Percentiles rank a stretch among this genome's conserved stretches.
phyloP scores from a whole-genome alignment of 1,284 basidiomycete species.

The Cystobasidium sp. region DNA sequence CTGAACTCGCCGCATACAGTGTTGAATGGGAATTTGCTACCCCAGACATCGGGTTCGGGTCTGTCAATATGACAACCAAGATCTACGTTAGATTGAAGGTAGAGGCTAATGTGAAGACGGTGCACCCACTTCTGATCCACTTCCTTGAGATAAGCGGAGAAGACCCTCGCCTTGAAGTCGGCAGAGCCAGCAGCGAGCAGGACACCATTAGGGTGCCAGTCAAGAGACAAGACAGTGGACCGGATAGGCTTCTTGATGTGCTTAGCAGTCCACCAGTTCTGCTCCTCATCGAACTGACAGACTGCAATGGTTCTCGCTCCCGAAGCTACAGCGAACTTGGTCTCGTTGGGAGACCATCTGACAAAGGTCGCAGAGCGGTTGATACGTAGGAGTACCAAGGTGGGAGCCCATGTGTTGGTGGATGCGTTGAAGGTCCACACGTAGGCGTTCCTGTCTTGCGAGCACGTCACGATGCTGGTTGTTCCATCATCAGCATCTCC shows the following conservation, averaged over 20 bases:
- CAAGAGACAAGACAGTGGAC: conserved; percentile 88
- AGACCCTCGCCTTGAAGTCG: conserved; percentile 95
- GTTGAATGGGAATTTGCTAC: conserved; percentile 95
- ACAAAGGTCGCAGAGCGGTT: conserved; percentile 96
- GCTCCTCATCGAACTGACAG: conserved; percentile 93
- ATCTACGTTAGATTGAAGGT: neutral
- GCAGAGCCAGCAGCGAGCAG: conserved; percentile 91
- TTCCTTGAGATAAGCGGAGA: conserved; percentile 98
- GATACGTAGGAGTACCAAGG: conserved; percentile 91
- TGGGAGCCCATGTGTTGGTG: conserved; percentile 90
- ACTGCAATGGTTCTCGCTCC: conserved; percentile 93
- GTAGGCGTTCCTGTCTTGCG: conserved; percentile 98
- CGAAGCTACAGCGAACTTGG: conserved; percentile 98
- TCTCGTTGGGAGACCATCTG: conserved; percentile 94
- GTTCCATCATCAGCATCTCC: neutral
- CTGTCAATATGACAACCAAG: conserved; percentile 58
- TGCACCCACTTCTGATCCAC: conserved; percentile 80
- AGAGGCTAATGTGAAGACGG: neutral
- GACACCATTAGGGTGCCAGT: conserved; percentile 98
- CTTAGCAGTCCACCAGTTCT: conserved; percentile 99
- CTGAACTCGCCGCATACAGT: conserved; percentile 93
- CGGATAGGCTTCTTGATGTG: conserved; percentile 95
- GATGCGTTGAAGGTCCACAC: conserved; percentile 84
- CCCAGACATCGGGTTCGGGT: conserved; percentile 90
- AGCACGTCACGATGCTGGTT: conserved; percentile 82